phyloP scores from a whole-genome alignment of 2,329 filamentous ascomycete species.

The Fusarium sp. region DNA sequence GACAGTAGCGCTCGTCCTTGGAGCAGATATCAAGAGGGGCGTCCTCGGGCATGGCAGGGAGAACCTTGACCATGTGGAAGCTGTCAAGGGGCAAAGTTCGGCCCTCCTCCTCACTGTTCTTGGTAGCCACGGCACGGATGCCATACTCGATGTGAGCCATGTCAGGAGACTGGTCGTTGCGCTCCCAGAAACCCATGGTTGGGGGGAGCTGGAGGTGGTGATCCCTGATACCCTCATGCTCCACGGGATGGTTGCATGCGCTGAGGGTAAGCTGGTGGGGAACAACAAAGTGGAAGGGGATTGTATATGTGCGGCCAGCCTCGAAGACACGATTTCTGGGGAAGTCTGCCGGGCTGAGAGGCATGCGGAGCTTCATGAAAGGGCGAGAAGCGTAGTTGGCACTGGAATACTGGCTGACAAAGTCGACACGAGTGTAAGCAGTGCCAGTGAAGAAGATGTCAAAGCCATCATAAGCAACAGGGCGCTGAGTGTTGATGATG shows the following conservation, averaged over 20 bases:
- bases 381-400: constrained; percentile 60
- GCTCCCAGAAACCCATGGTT: constrained; percentile 61
- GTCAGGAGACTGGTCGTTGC: constrained; percentile 63
- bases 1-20: constrained; percentile 59
- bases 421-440: constrained; percentile 61
- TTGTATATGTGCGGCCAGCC: constrained; percentile 57
- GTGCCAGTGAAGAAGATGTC: constrained; percentile 64
- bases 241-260: constrained; percentile 62
- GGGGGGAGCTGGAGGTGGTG: constrained; percentile 64
- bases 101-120: constrained; percentile 36
- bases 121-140: constrained; percentile 57
- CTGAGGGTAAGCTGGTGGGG: constrained; percentile 66
- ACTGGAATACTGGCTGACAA: constrained; percentile 58
- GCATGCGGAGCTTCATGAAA: constrained; percentile 67
- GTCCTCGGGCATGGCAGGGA: constrained; percentile 60
- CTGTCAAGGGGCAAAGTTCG: constrained; percentile 52
- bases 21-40: constrained; percentile 60
- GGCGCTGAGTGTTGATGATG: constrained; percentile 54
- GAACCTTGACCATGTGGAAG: constrained; percentile 59
- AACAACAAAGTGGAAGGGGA: constrained; percentile 69
- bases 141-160: constrained; percentile 65
- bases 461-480: constrained; percentile 60
- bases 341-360: constrained; percentile 56
- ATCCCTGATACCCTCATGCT: constrained; percentile 57
- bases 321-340: constrained; percentile 59